A percentile compares a stretch with the other conserved stretches of the same genome.
phyloP scores from a whole-genome alignment of 2,329 filamentous ascomycete genomes.

The Paracamarosporium sp. region DNA sequence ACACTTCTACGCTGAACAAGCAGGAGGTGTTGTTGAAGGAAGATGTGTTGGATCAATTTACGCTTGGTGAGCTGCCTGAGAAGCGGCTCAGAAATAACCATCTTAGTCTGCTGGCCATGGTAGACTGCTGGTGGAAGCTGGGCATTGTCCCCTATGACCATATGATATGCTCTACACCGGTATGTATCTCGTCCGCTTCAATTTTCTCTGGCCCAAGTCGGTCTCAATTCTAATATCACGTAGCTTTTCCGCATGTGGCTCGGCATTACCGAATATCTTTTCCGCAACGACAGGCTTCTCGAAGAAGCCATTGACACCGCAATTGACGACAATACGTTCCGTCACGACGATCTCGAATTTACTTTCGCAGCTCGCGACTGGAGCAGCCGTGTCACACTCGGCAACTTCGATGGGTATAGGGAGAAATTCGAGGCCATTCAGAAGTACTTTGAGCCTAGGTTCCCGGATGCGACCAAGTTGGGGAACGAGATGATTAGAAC shows the following conservation, averaged over 20 bases:
- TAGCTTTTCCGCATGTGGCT: conserved; percentile 92
- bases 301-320: conserved; percentile 86
- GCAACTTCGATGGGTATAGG: conserved; percentile 91
- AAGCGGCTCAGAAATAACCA: conserved; percentile 87
- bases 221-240: neutral
- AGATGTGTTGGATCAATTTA: conserved; percentile 86
- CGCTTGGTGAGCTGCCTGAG: conserved; percentile 73
- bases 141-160: conserved; percentile 97
- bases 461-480: conserved; percentile 83
- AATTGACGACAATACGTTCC: conserved; percentile 87
- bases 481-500: conserved; percentile 98
- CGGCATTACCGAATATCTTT: conserved; percentile 95
- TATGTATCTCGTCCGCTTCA: conserved; percentile 48
- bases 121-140: conserved; percentile 96
- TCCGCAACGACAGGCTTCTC: conserved; percentile 80
- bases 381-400: conserved; percentile 90
- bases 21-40: conserved; percentile 77
- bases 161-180: conserved; percentile 98
- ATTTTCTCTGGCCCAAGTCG: neutral
- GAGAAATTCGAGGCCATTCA: conserved; percentile 92
- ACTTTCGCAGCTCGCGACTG: conserved; percentile 95
- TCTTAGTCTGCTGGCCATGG: conserved; percentile 90
- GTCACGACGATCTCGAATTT: conserved; percentile 96
- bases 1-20: conserved; percentile 40
- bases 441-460: conserved; percentile 87